A percentile compares a stretch with the other conserved stretches of the same genome.
phyloP scores from a whole-genome alignment of 495 filamentous ascomycete species.

The Neurospora sp. region DNA sequence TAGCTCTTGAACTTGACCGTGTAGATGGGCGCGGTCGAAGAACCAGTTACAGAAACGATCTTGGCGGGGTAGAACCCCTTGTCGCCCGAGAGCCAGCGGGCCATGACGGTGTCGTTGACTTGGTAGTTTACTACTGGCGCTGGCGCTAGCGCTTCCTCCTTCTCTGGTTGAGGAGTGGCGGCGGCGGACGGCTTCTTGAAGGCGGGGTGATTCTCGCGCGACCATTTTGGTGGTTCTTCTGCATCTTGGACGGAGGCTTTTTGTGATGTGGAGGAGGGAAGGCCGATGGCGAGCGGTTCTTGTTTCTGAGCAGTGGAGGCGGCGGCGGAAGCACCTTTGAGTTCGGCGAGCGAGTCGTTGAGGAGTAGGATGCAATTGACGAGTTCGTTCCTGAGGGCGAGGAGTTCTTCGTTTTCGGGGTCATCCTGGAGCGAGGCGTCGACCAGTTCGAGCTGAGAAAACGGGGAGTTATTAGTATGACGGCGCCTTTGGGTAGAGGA shows the following conservation, averaged over 20 bases:
- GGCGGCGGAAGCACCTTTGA: conserved; percentile 39
- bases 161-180: conserved; percentile 25
- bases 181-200: conserved; percentile 47
- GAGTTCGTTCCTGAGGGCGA: conserved; percentile 69
- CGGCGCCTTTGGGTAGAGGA: neutral
- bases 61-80: conserved; percentile 84
- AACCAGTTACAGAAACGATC: conserved; percentile 89
- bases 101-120: conserved; percentile 83
- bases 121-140: conserved; percentile 43
- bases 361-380: conserved; percentile 73
- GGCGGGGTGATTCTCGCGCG: conserved; percentile 59
- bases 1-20: conserved; percentile 91
- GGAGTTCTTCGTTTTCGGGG: conserved; percentile 72
- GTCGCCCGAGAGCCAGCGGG: conserved; percentile 84
- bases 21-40: conserved; percentile 77
- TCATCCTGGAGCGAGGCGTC: conserved; percentile 67
- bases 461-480: conserved; percentile 4
- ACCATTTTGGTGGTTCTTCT: conserved; percentile 48
- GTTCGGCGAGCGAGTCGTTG: conserved; percentile 70
- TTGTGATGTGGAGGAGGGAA: neutral
- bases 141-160: conserved; percentile 35
- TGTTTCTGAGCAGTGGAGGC: conserved; percentile 35
- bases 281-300: conserved; percentile 20
- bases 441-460: conserved; percentile 66
- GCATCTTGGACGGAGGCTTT: conserved; percentile 24